phyloP scores from a whole-genome alignment of 176 grass and related monocot genomes.

The Melocanna baccifera region DNA sequence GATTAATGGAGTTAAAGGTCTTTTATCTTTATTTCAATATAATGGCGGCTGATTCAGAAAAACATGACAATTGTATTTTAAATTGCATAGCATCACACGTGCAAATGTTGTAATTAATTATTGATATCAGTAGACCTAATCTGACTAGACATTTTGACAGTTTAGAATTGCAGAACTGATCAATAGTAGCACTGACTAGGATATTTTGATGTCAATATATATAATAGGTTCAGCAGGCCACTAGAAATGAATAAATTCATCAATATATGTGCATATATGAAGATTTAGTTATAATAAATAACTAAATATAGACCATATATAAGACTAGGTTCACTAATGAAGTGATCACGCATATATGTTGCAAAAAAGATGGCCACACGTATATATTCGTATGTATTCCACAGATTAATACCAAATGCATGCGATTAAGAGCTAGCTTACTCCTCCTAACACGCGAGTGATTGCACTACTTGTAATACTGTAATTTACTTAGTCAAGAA shows the following conservation, averaged over 20 bases:
- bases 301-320: not conserved
- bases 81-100: not conserved
- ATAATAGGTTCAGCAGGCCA: not conserved
- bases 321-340: not conserved
- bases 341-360: not conserved
- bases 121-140: not conserved
- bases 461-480: not conserved
- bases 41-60: not conserved
- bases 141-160: not conserved
- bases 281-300: not conserved
- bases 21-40: not conserved
- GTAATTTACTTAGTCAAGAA: not conserved
- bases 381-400: not conserved
- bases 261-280: not conserved
- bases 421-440: conserved; percentile 17
- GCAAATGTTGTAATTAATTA: not conserved
- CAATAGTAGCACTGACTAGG: not conserved
- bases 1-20: not conserved
- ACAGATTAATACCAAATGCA: not conserved
- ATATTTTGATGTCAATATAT: not conserved
- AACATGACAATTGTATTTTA: not conserved
- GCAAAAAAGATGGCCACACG: not conserved
- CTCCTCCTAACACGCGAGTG: not conserved
- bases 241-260: not conserved
- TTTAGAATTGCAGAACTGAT: not conserved